A percentile compares a stretch with the other conserved stretches of the same genome.
Evolutionary conservation across 2,329 filamentous ascomycete genomes (phyloP).

Genomic region (Paecilomyces dactylethromorphus): DNA sequence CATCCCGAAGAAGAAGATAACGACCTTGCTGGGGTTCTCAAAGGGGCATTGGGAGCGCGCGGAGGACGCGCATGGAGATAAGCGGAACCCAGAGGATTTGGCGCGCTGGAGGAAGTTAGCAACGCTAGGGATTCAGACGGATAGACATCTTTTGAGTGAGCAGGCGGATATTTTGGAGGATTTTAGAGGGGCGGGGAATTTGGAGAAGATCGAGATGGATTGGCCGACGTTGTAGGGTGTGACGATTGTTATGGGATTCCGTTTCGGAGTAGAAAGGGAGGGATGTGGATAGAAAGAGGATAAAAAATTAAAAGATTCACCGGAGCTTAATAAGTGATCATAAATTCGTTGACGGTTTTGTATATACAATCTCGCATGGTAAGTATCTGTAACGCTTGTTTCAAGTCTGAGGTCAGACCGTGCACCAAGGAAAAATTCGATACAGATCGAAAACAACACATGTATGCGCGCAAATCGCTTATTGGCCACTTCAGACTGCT

Average conservation of each 20-base stretch:
- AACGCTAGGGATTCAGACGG: conserved; percentile 44
- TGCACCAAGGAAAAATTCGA: too few relatives aligned
- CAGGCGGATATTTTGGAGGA: conserved; percentile 47
- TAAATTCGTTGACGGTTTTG: too few relatives aligned
- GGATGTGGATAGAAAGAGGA: not conserved
- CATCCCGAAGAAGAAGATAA: conserved; percentile 43
- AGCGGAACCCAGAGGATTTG: conserved; percentile 46
- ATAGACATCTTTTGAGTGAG: conserved; percentile 47
- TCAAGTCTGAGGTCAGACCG: too few relatives aligned
- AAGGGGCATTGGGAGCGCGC: conserved; percentile 51
- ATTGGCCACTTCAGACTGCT: too few relatives aligned
- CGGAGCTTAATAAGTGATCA: too few relatives aligned
- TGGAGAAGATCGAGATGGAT: conserved; percentile 41
- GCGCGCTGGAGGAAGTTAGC: conserved; percentile 49
- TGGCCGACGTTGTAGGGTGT: conserved; percentile 27
- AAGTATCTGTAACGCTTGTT: too few relatives aligned
- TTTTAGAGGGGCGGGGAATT: conserved; percentile 44
- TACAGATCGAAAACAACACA: too few relatives aligned
- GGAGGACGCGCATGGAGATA: conserved; percentile 49
- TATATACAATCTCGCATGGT: too few relatives aligned
- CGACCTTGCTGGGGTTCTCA: conserved; percentile 49
- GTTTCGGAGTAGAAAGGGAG: not conserved
- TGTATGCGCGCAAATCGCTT: too few relatives aligned
- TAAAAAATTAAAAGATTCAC: too few relatives aligned
- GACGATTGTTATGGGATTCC: not conserved